Base-by-base conservation (phyloP, 352 stramenopile genomes). In the Globisporangium acanthophoron region DNA sequence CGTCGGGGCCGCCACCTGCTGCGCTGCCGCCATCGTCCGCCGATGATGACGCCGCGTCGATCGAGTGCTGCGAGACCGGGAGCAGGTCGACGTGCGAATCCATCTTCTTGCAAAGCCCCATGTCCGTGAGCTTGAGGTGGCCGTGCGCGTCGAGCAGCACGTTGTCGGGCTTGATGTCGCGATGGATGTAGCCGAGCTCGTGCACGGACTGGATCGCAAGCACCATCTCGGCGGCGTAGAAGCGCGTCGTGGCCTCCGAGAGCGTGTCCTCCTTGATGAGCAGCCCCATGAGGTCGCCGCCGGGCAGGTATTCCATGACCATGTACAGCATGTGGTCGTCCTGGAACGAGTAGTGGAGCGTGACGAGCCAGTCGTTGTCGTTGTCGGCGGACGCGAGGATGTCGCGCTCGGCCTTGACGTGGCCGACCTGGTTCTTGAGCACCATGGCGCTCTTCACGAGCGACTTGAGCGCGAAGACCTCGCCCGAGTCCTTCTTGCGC, bases 281-380 rank as follows among this genome's bases (percentile, higher is more conserved):
- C 20, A 99, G 70, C 53, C 88, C 96, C 97, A 99, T 99, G 54
- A 99, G 85, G 76, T 99, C 97, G 45, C 98, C 98, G 5, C 98
- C 98, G 5, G 96, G 93, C 29, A 99, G 74, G 67, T 97, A 99
- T 76, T 99, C 98, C 97, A 99, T 99, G 41, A 99, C 94, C 96
- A 92, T 92, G 64, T 92, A 93, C 12, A 94, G 71, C 41, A 73
- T 66, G 63, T 90, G 77, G 39, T 93, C 78, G 58, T 94, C 80
- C 62, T 99, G 96, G 77, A 99, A 99, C 60, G 88, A 98, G 71
- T 98, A 99, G 73, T 99, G 91, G 21, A 99, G 76, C 47, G 87
- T 91, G 11, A 98, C 97, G 45, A 99, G 88, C 96, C 96, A 99
- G 53, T 90, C 80, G 71, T 98, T 99, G 61, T 98, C 92, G 24